Percentiles rank a stretch among this genome's conserved stretches.
Evolutionary conservation across 1,139 yeast genomes (phyloP).

Genomic region (Blastobotrys illinoisensis): DNA sequence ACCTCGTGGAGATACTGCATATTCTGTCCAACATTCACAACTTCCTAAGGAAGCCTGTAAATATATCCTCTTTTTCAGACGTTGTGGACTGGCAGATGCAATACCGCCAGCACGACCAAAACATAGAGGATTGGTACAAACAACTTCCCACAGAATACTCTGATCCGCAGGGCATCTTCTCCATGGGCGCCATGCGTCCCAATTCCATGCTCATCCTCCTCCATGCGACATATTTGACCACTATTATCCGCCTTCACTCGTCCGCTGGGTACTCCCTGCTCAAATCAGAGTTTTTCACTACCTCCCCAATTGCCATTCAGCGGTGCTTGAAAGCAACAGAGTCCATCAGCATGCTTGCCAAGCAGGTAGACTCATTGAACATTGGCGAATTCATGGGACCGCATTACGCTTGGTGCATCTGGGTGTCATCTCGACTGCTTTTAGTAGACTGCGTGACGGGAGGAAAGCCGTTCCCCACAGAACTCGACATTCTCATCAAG

Average conservation of each 20-base stretch:
- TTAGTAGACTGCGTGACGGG: slow-evolving; percentile 33
- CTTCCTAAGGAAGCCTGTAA: slow-evolving; percentile 20
- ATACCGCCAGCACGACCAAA: slow-evolving; percentile 20
- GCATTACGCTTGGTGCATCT: slow-evolving; percentile 33
- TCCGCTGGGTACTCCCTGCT: slow-evolving; percentile 33
- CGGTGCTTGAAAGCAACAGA: slow-evolving; percentile 27
- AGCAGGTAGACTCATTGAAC: slow-evolving; percentile 19
- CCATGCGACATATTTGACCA: slow-evolving; percentile 30
- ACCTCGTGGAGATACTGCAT: slow-evolving; percentile 17
- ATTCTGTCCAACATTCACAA: slow-evolving; percentile 19
- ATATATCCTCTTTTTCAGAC: slow-evolving; percentile 17
- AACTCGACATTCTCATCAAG: slow-evolving; percentile 23
- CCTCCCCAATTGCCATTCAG: slow-evolving; percentile 29
- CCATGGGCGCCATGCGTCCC: slow-evolving; percentile 1
- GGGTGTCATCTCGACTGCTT: slow-evolving; percentile 36
- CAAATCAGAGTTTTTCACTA: slow-evolving; percentile 28
- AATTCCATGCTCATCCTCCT: slow-evolving; percentile 22
- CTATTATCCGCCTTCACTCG: slow-evolving; percentile 31
- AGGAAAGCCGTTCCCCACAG: slow-evolving; percentile 23
- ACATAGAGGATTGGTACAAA: slow-evolving; percentile 21
- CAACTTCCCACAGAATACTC: slow-evolving; percentile 17
- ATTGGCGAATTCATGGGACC: slow-evolving; percentile 32
- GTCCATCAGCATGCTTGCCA: slow-evolving; percentile 23
- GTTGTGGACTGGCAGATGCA: slow-evolving; percentile 22
- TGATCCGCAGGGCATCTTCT: not conserved